Evolutionary conservation across 1,284 basidiomycete genomes (phyloP).

Genomic region (Ustilago tritici): DNA sequence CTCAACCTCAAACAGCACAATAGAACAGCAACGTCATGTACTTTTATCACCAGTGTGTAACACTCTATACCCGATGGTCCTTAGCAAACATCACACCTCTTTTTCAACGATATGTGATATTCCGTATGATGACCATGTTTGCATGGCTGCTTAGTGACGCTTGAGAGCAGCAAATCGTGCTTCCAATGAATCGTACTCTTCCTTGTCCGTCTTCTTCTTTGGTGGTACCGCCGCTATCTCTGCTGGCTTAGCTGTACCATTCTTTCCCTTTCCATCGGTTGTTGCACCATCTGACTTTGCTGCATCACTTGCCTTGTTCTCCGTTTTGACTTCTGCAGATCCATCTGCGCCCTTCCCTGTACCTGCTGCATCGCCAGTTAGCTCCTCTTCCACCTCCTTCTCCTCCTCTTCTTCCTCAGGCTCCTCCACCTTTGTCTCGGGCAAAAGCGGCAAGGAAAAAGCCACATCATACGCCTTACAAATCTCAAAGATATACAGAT

Average conservation of each 20-base stretch:
- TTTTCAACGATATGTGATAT: not conserved
- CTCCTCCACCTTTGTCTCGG: conserved; percentile 33
- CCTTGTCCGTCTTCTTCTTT: conserved; percentile 33
- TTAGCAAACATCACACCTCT: not conserved
- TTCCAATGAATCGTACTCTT: conserved; percentile 48
- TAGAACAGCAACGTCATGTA: conserved; percentile 11
- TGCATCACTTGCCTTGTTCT: conserved; percentile 13
- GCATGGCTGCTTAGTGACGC: conserved; percentile 12
- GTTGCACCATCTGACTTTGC: conserved; percentile 20
- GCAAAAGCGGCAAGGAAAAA: conserved; percentile 42
- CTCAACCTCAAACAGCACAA: conserved; percentile 25
- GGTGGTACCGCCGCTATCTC: conserved; percentile 22
- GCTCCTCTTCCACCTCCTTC: conserved; percentile 7
- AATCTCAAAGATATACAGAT: conserved; percentile 71
- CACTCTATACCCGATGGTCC: conserved; percentile 11
- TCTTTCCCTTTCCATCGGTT: conserved; percentile 16
- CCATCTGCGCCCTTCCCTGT: not conserved
- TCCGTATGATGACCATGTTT: not conserved
- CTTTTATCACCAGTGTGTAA: conserved; percentile 11
- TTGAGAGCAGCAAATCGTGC: conserved; percentile 56
- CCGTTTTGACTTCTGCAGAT: not conserved
- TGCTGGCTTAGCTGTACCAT: conserved; percentile 6
- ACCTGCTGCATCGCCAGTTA: not conserved
- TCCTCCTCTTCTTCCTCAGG: conserved; percentile 3
- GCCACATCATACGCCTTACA: conserved; percentile 63